Evolutionary conservation across 148 eudicot species (phyloP), one percentile per base, ranked within the genome.

Genomic region (Silene uniflora): DNA sequence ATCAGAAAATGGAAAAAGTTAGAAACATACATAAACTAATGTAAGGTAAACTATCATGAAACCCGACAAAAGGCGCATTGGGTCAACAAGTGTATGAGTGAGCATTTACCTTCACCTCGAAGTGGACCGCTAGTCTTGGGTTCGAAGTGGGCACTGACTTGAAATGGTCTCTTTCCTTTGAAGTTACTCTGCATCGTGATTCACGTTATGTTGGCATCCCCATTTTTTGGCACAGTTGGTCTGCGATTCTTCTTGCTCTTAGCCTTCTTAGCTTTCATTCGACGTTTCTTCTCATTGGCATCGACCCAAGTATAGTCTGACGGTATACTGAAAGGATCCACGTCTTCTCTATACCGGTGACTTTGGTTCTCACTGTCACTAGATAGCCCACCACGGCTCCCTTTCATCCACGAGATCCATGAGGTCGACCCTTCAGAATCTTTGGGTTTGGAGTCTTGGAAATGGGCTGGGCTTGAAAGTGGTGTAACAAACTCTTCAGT

Each of bases 321-420:
- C 16, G 97, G 98, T 82, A 94, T 90, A 78, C 78, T 85, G 74
- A 94, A 94, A 52, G 98, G 98, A 77, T 94, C 93, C 17, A 65
- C 17, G 46, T 92, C 96, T 32, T 94, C 93, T 81, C 77, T 80
- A 71, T 79, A 83, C 72, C 87, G 84, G 29, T 84, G 88, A 72
- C 82, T 80, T 77, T 82, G 89, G 73, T 52, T 67, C 69, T 88
- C 93, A 62, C 88, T 62, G 47, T 91, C 35, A 32, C 35, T 32
- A 32, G 35, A 32, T 32, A 32, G 35, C 35, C 35, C 93, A 19
- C 92, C 86, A 27, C 87, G 86, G 83, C 83, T 88, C 60, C 96
- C 93, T 79, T 69, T 88, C 96, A 94, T 89, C 98, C 98, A 94
- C 44, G 98, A 91, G 11, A 88, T 85, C 94, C 98, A 94, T 62